Evolutionary conservation across 768 basidiomycete genomes (phyloP), one percentile per base, ranked within the genome.

Genomic region (Phaffia australis): DNA sequence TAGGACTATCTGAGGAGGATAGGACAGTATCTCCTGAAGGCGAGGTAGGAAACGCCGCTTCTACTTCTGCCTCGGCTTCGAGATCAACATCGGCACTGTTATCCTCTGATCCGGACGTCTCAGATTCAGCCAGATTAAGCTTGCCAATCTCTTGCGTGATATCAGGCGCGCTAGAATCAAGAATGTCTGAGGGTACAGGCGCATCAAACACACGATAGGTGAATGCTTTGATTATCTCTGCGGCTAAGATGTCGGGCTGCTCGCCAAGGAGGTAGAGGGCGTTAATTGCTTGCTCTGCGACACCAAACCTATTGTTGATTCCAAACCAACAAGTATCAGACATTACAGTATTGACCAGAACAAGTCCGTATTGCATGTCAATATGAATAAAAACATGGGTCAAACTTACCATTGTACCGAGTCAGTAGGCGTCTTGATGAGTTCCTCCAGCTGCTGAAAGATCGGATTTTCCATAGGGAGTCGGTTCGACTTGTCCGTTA

Each of bases 241-340:
- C 82, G 75, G 90, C 93, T 46, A 97, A 79, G 1, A 81, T 74
- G 73, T 95, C 94, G 0, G 94, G 95, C 69, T 91, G 90, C 72
- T 97, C 90, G 23, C 89, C 93, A 1, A 99, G 83, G 0, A 87
- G 85, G 71, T 98, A 99, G 60, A 95, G 86, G 1, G 94, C 91
- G 75, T 99, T 97, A 77, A 99, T 86, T 11, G 86, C 89, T 75
- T 99, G 94, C 75, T 99, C 95, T 0, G 94, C 89, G 78, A 98
- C 84, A 14, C 87, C 87, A 71, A 99, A 98, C 80, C 80, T 79
- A 47, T 19, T 8, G 27, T 9, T 46, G 27, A 29, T 8, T n/a
- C 3, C 30, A 48, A 48, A 8, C n/a, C 18, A 46, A 18, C n/a
- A n/a, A 51, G 46, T 0, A 47, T 29, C 29, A 56, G 19, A 32